Evolutionary conservation across 345 rosid genomes (phyloP).

Genomic region (Gossypium raimondii): DNA sequence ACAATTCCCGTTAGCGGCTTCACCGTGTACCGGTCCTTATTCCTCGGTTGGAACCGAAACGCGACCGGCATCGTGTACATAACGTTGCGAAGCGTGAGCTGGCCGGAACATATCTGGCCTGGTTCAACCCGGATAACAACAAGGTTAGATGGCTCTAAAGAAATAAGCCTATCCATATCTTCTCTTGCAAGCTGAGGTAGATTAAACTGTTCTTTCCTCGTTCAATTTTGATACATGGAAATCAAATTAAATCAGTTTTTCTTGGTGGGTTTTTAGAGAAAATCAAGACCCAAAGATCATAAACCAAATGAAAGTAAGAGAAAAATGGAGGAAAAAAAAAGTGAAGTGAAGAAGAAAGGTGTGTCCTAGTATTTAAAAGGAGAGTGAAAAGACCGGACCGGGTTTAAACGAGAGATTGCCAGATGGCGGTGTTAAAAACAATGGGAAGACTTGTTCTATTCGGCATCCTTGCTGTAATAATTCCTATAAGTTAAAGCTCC

Average conservation of each 20-base stretch:
- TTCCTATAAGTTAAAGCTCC: neutral
- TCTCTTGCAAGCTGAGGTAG: neutral
- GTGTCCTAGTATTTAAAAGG: neutral
- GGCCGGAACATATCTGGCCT: slow-evolving; percentile 46
- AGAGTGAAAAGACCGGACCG: neutral
- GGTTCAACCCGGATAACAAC: slow-evolving; percentile 45
- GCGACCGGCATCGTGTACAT: slow-evolving; percentile 80
- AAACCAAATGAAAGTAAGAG: neutral
- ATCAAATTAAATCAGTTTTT: neutral
- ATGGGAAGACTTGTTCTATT: slow-evolving; percentile 16
- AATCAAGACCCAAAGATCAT: slow-evolving; percentile 8
- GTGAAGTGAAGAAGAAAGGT: neutral
- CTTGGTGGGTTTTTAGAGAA: neutral
- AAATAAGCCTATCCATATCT: slow-evolving; percentile 54
- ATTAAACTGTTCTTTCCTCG: neutral
- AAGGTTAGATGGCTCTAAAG: slow-evolving; percentile 51
- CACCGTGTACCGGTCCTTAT: slow-evolving; percentile 38
- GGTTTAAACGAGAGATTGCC: neutral
- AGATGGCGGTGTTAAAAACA: slow-evolving; percentile 11
- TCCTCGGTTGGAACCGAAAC: slow-evolving; percentile 42
- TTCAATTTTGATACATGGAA: neutral
- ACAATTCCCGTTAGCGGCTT: slow-evolving; percentile 61
- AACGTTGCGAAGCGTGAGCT: slow-evolving; percentile 57
- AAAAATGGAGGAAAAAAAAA: neutral
- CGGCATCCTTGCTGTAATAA: slow-evolving; percentile 7